phyloP scores from a whole-genome alignment of 192 early-diverging fungal species.

The Phlyctochytrium arcticum region DNA sequence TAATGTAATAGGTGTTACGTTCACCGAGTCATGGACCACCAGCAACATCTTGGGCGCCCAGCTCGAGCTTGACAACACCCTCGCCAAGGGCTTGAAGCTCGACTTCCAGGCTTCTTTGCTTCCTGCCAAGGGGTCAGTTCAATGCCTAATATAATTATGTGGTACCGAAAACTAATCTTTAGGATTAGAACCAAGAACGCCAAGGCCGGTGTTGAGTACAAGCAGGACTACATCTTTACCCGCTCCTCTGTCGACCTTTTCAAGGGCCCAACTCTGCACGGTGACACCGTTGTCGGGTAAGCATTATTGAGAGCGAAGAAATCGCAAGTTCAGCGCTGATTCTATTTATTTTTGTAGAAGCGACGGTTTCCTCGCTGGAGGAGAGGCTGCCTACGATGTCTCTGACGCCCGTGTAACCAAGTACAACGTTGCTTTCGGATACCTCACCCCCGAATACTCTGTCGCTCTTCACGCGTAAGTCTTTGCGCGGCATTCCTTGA shows the following conservation, averaged over 20 bases:
- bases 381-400: slow-evolving; percentile 92
- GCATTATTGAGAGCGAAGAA: not conserved
- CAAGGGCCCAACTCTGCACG: slow-evolving; percentile 86
- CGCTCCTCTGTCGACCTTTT: slow-evolving; percentile 87
- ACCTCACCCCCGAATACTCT: slow-evolving; percentile 81
- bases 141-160: not conserved
- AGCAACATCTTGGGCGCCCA: slow-evolving; percentile 86
- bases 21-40: slow-evolving; percentile 98
- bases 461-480: slow-evolving; percentile 80
- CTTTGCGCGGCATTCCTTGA: not conserved
- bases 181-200: slow-evolving; percentile 62
- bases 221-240: slow-evolving; percentile 92
- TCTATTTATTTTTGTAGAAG: slow-evolving; percentile 36
- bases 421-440: slow-evolving; percentile 87
- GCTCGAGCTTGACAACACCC: slow-evolving; percentile 89
- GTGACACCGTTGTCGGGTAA: slow-evolving; percentile 79
- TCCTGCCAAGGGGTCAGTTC: slow-evolving; percentile 65
- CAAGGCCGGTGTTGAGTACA: slow-evolving; percentile 86
- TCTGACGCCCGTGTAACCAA: slow-evolving; percentile 80
- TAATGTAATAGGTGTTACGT: slow-evolving; percentile 57
- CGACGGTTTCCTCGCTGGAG: slow-evolving; percentile 88
- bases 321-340: too few relatives aligned
- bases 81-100: slow-evolving; percentile 96
- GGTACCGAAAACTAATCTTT: not conserved
- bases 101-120: slow-evolving; percentile 80